Base-by-base conservation (phyloP, 768 basidiomycete genomes). In the Mycena vulgaris region DNA sequence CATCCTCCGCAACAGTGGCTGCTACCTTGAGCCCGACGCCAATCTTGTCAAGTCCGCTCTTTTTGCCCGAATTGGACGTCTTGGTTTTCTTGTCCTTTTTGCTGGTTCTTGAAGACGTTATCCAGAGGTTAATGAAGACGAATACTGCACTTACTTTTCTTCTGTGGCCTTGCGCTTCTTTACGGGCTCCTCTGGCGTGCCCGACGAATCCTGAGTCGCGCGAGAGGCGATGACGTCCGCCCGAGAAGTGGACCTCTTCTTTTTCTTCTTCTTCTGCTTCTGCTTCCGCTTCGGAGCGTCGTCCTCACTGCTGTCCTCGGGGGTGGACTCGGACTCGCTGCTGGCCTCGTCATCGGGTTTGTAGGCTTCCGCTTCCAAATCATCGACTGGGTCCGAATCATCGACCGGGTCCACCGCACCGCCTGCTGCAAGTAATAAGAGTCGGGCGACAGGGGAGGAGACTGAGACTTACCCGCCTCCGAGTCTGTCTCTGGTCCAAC, bases 31-130 rank as follows among this genome's bases (percentile, higher is more conserved):
- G 33, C 33, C 13, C 13, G 33, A 35, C 25, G 17, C 8, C 27
- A 23, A 3, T 23, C 33, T 55, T 55, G 31, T 58, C 21, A 16
- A 65, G 30, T 1, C 53, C 63, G 16, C 42, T 45, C 62, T 63
- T 63, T 33, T 37, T 33, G 3, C n/a, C n/a, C n/a, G n/a, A n/a
- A n/a, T 53, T 10, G 23, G 28, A 14, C 23, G 23, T 37, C 13
- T 45, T 31, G 28, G 58, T n/a, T 16, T 45, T 14, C 25, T 30
- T 23, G n/a, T 47, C 19, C 21, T 17, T 27, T 31, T 42, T 16
- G 55, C 5, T 7, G 6, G 47, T 37, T 47, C 31, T 39, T 49
- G 19, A 8, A 48, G 23, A 1, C 21, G 13, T 51, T 39, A 51
- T 28, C 25, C 7, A 30, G 27, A 40, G 17, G 28, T 16, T 9